A percentile compares a stretch with the other conserved stretches of the same genome.
phyloP scores from a whole-genome alignment of 176 grass and related monocot species.

The Miscanthus lutarioriparius region DNA sequence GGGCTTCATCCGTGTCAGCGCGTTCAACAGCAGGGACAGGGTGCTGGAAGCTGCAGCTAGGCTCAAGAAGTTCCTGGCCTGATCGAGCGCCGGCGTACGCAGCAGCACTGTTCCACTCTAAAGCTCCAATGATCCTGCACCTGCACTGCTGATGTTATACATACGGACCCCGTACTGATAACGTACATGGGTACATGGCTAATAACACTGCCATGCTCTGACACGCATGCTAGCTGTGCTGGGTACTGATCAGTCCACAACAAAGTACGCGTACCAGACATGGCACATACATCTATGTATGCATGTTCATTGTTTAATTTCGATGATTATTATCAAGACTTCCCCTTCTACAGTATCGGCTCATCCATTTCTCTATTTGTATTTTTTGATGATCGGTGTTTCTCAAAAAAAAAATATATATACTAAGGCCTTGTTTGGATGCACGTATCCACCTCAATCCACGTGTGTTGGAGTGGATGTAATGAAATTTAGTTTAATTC shows the following conservation, averaged over 20 bases:
- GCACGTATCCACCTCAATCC: no score
- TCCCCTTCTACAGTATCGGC: background rate
- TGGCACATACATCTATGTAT: background rate
- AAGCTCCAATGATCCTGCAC: background rate
- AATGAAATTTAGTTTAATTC: no score
- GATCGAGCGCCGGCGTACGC: background rate
- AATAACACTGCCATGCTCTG: slow-evolving; percentile 13
- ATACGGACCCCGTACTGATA: background rate
- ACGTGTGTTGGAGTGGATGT: no score
- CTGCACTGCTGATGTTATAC: background rate
- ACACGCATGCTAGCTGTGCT: background rate
- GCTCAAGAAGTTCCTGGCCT: slow-evolving; percentile 63
- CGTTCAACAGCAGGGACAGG: slow-evolving; percentile 71
- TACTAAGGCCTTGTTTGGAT: no score
- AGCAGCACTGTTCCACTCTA: background rate
- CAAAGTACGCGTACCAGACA: background rate
- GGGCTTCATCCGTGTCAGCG: slow-evolving; percentile 86
- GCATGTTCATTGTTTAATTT: background rate
- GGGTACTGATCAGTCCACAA: background rate
- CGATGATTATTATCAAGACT: background rate
- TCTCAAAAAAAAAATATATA: background rate
- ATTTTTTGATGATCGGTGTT: background rate
- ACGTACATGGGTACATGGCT: background rate
- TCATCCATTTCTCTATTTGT: background rate
- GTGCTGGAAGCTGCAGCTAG: slow-evolving; percentile 68